phyloP scores from a whole-genome alignment of 2,329 filamentous ascomycete genomes.

The Ophiostoma triangulosporum region DNA sequence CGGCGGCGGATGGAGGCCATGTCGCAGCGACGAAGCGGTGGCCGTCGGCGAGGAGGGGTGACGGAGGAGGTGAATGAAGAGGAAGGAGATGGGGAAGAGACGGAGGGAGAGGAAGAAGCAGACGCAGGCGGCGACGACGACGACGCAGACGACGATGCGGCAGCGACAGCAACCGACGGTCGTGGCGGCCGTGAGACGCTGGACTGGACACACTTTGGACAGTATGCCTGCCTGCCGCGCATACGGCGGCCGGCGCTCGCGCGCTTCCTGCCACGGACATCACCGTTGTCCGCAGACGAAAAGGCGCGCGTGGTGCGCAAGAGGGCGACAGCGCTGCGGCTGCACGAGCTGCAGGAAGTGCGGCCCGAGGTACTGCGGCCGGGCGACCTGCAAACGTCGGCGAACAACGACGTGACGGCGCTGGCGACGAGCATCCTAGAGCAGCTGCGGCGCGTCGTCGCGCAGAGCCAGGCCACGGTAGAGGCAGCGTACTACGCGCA shows the following conservation, averaged over 20 bases:
- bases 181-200: constrained; percentile 61
- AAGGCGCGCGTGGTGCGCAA: constrained; percentile 58
- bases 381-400: constrained; percentile 60
- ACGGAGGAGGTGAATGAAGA: constrained; percentile 19
- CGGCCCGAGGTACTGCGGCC: constrained; percentile 65
- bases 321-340: constrained; percentile 56
- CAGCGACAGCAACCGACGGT: constrained; percentile 45
- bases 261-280: constrained; percentile 68
- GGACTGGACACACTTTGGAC: constrained; percentile 77
- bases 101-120: constrained; percentile 21
- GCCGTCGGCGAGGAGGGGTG: constrained; percentile 22
- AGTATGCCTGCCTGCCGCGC: constrained; percentile 58
- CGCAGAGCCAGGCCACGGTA: constrained; percentile 32
- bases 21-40: background rate
- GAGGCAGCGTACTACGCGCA: constrained; percentile 20
- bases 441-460: constrained; percentile 39
- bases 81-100: background rate
- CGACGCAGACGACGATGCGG: constrained; percentile 45
- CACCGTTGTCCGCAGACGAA: constrained; percentile 70
- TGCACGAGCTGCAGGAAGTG: constrained; percentile 54
- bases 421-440: constrained; percentile 59
- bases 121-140: constrained; percentile 51
- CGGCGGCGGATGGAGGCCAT: constrained; percentile 27
- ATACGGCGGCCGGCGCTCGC: constrained; percentile 63
- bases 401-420: constrained; percentile 61